Evolutionary conservation across 2,329 filamentous ascomycete species (phyloP), one percentile per base, ranked within the genome.

Genomic region (Metarhizium sp.): DNA sequence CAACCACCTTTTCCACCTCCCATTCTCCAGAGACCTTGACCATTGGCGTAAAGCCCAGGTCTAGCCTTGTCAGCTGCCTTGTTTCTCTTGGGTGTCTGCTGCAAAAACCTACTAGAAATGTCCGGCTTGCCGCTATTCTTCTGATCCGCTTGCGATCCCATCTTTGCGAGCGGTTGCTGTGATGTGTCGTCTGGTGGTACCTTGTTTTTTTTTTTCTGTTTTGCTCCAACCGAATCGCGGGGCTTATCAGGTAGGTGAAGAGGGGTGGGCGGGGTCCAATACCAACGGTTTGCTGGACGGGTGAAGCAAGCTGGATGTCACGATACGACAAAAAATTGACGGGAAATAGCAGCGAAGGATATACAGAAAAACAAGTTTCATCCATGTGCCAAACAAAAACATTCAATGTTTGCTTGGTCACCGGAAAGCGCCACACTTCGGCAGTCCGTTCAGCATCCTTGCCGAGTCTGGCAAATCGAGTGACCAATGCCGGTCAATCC

Each of bases 1-100:
- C 76, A 32, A 94, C 77, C 34, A 88, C 89, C 61, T 80, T 79
- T 53, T 80, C 74, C 5, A 82, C 79, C 0, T 74, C 72, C 82
- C 82, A 85, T 47, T 73, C 67, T 8, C 71, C 78, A 2, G 70
- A 64, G 25, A 81, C 65, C 56, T 74, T 68, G 52, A 70, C 62
- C 40, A 64, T 64, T 14, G 68, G 69, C 2, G 68, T 70, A 57
- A 65, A 72, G 30, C 71, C 70, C 30, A 73, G 54, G 32, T 68
- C 64, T 65, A 57, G 45, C 18, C 18, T 38, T 25, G n/a, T 46
- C 32, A 46, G 40, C 29, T 4, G 6, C 43, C 20, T 51, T 20
- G 25, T 29, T 43, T 51, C 16, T 51, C 36, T 11, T 14, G 1
- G 13, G 4, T 40, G 2, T n/a, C 14, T 6, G 16, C 30, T n/a